Base-by-base conservation (phyloP, 2,329 filamentous ascomycete genomes). In the Diaporthe sp. region DNA sequence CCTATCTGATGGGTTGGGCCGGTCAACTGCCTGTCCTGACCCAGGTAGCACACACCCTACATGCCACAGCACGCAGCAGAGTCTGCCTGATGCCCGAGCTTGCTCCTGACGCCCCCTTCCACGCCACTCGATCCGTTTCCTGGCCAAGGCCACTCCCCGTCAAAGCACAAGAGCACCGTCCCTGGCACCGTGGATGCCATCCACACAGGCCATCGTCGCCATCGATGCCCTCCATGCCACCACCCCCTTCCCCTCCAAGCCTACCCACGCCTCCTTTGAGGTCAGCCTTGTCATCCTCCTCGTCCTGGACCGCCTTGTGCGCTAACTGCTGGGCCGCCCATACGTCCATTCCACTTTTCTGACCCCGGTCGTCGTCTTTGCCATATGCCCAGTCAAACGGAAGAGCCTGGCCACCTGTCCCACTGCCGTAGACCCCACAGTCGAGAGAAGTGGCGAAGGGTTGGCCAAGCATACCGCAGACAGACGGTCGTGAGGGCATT, bases 51-150 rank as follows among this genome's bases (percentile, higher is more conserved):
- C 35, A 30, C 52, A 57, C 67, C 52, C 67, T 55, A 47, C 61
- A 60, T 61, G 58, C 58, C 38, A 61, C 60, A 45, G 60, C 40
- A 45, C 60, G 22, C 60, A 64, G 64, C 64, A 68, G 28, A 68
- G 64, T 40, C 64, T 68, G 64, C 64, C 64, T 68, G 64, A 22
- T 38, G 47, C 64, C 64, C 64, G 64, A 68, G 64, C 64, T 28
- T 68, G 47, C 47, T 68, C 64, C 47, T 68, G 33, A 28, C 22
- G 47, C n/a, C 64, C 64, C 64, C 64, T 28, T 68, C 33, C 47
- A 54, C 64, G 30, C 64, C 33, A 38, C 30, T 28, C 64, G 33
- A 25, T 52, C 45, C n/a, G 30, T 52, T 68, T 68, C 64, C 33
- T 68, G 47, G 47, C 64, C 28, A 15, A 68, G 64, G 9, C 64